Evolutionary conservation across 495 filamentous ascomycete genomes (phyloP).

Genomic region (Penicillium lividum): DNA sequence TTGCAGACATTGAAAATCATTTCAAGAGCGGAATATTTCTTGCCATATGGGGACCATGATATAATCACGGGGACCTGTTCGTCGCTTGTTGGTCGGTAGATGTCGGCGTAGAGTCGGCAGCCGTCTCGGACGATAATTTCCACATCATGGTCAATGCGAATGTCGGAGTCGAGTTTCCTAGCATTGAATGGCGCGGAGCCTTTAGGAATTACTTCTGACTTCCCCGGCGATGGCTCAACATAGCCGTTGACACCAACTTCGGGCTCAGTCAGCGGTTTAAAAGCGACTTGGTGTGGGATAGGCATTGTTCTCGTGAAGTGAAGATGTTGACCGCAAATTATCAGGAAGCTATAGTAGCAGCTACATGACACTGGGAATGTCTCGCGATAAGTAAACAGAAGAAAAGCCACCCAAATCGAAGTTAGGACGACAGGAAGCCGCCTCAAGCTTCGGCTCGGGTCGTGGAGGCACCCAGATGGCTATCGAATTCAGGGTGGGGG

Average conservation of each 20-base stretch:
- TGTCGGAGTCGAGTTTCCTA: constrained; percentile 22
- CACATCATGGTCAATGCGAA: constrained; percentile 34
- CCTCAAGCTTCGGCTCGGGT: too few species aligned
- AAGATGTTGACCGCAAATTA: not conserved
- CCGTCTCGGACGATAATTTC: constrained; percentile 35
- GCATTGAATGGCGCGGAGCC: constrained; percentile 35
- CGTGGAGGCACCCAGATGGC: too few species aligned
- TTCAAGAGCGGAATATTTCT: constrained; percentile 33
- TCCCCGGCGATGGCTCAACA: constrained; percentile 26
- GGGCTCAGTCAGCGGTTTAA: constrained; percentile 32
- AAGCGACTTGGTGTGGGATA: constrained; percentile 32
- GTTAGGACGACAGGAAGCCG: too few species aligned
- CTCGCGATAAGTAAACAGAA: too few species aligned
- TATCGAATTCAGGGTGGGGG: too few species aligned
- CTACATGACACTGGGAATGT: too few species aligned
- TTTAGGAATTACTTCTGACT: constrained; percentile 29
- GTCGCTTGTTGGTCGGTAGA: constrained; percentile 35
- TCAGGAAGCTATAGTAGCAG: not conserved
- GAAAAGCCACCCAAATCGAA: too few species aligned
- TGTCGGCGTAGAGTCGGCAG: constrained; percentile 32
- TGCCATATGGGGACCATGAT: constrained; percentile 40
- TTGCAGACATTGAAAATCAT: constrained; percentile 23
- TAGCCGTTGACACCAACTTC: constrained; percentile 33
- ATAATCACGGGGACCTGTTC: constrained; percentile 40
- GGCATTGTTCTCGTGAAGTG: constrained; percentile 20